Evolutionary conservation across 2,329 filamentous ascomycete genomes (phyloP), one percentile per base, ranked within the genome.

Genomic region (Sporothrix brasiliensis): DNA sequence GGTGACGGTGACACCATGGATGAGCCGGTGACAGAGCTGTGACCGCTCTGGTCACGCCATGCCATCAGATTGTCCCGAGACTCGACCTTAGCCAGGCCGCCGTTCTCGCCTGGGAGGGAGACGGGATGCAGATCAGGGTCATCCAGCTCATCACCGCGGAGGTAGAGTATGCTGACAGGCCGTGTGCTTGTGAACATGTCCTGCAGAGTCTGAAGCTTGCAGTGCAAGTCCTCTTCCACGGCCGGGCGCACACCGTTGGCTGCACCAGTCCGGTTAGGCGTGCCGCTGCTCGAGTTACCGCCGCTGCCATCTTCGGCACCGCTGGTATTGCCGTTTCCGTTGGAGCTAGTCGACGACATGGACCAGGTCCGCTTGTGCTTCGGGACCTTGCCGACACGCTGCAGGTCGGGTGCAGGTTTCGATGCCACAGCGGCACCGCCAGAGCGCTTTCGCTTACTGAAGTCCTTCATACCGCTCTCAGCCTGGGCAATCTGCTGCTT

Each of bases 361-460:
- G 94, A 97, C 93, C 94, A 97, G 0, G 93, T 97, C 71, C 94
- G 86, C 80, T 97, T 96, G 81, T 97, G 93, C 79, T 97, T 97
- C 30, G 88, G 87, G 0, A 92, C 87, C 79, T 97, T 97, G n/a
- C 91, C 91, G 2, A 91, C 89, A 70, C 92, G 84, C 78, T 89
- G 81, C 77, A 82, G 74, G 73, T 84, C 79, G 0, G 70, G 44
- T 0, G 68, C 11, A 0, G 72, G 58, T 41, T 72, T 73, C 4
- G 69, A 13, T 34, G 67, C 52, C 21, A 75, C 67, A 27, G 80
- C 79, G 1, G 80, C 76, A 2, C 79, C 81, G 2, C 82, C 84
- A 9, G 85, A 81, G 58, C 87, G 82, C 79, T 90, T 90, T 69
- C 89, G 83, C 78, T 90, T 91, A 58, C 86, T 84, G 73, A 88